Percentiles rank a stretch among this genome's conserved stretches.
Evolutionary conservation across 805 yeast species (phyloP).

Genomic region (Starmerella apicola): DNA sequence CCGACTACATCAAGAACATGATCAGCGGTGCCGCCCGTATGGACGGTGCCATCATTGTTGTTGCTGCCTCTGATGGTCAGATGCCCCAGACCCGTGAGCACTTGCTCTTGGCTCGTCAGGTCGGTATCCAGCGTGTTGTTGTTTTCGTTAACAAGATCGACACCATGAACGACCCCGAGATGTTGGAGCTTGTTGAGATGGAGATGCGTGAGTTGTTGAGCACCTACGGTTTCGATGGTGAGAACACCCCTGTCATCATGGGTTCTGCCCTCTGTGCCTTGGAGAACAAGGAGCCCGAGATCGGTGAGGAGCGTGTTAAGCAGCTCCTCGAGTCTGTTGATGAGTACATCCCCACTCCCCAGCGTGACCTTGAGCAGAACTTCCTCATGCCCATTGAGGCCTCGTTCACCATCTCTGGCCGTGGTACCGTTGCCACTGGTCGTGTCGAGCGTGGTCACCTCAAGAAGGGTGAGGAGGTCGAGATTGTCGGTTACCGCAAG

Average conservation of each 20-base stretch:
- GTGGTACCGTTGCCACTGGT: constrained; percentile 99
- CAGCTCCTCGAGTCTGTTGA: constrained; percentile 87
- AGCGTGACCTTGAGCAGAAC: constrained; percentile 89
- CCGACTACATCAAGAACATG: constrained; percentile 97
- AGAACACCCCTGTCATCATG: constrained; percentile 93
- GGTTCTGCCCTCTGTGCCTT: constrained; percentile 97
- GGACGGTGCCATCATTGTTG: constrained; percentile 99
- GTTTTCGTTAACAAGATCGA: constrained; percentile 98
- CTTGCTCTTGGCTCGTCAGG: constrained; percentile 95
- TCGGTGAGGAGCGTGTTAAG: constrained; percentile 74
- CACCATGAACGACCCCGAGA: constrained; percentile 95
- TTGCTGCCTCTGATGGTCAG: constrained; percentile 98
- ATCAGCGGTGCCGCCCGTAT: constrained; percentile 99
- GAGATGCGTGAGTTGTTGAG: constrained; percentile 95
- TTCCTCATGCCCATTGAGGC: constrained; percentile 97
- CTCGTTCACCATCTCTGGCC: constrained; percentile 95
- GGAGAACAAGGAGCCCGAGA: constrained; percentile 77
- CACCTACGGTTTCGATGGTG: constrained; percentile 95
- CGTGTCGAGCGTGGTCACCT: constrained; percentile 97
- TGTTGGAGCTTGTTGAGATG: constrained; percentile 99
- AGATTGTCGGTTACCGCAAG: constrained; percentile 85
- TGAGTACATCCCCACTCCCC: constrained; percentile 89
- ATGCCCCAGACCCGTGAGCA: constrained; percentile 99
- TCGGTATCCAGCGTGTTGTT: constrained; percentile 95
- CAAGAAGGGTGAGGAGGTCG: constrained; percentile 97